phyloP scores from a whole-genome alignment of 352 stramenopile species.

The Hyaloperonospora brassicae region DNA sequence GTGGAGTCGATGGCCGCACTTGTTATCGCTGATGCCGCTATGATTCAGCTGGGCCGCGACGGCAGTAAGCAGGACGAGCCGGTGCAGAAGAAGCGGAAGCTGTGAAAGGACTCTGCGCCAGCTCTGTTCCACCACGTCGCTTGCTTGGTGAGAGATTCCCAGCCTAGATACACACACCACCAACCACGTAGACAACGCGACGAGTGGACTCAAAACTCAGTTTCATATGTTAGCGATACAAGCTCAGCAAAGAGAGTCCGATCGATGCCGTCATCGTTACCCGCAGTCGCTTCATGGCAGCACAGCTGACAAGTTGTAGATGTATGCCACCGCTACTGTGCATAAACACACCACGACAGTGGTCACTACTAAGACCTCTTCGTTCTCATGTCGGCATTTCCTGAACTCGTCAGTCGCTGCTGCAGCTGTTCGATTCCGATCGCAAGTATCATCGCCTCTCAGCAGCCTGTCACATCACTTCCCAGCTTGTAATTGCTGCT shows the following conservation, averaged over 20 bases:
- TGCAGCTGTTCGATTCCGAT: too few species aligned
- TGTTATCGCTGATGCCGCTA: slow-evolving; percentile 91
- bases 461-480: slow-evolving; percentile 5
- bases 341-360: slow-evolving; percentile 1
- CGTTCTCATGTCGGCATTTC: slow-evolving; percentile 4
- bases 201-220: not conserved
- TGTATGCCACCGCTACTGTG: not conserved
- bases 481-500: too few species aligned
- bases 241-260: not conserved
- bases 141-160: not conserved
- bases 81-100: slow-evolving; percentile 54
- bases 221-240: slow-evolving; percentile 24
- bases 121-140: slow-evolving; percentile 2
- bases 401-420: slow-evolving; percentile 2
- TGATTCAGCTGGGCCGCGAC: slow-evolving; percentile 92
- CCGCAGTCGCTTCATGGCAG: too few species aligned
- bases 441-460: too few species aligned
- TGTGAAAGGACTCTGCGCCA: slow-evolving; percentile 19
- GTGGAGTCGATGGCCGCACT: slow-evolving; percentile 98
- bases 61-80: slow-evolving; percentile 48
- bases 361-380: not conserved
- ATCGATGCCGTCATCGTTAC: too few species aligned
- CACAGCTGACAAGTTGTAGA: too few species aligned
- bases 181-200: slow-evolving; percentile 23
- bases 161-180: slow-evolving; percentile 9